These are phyloP conservation scores for Trematosphaeria pertusa DNA, from an alignment of 2,329 filamentous ascomycete species.

Conservation along the genomic window DNA sequence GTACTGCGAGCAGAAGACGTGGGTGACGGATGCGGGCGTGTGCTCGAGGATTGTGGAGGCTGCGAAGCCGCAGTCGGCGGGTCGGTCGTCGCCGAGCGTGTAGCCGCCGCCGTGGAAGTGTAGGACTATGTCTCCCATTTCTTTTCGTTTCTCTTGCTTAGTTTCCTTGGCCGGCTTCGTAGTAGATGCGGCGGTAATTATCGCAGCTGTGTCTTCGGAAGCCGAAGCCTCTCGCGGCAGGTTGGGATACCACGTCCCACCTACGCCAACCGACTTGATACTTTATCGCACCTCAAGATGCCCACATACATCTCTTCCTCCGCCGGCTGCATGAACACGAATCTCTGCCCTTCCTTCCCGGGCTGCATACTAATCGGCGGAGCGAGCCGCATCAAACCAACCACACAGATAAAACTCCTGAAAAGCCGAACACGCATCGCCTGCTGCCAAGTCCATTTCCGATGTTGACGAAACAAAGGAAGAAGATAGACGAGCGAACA, in stretches of 20 bases:
- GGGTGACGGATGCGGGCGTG: constrained; percentile 38
- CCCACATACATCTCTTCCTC: background rate
- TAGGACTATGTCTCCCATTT: constrained; percentile 37
- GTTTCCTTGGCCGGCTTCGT: too few species aligned
- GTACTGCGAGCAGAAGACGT: constrained; percentile 43
- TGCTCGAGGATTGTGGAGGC: constrained; percentile 33
- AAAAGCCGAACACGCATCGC: background rate
- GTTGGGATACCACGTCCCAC: background rate
- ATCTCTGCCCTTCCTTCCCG: background rate
- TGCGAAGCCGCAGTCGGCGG: constrained; percentile 25
- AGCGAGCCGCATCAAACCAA: background rate
- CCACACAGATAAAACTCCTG: background rate
- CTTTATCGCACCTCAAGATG: background rate
- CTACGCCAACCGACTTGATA: background rate
- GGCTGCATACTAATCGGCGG: background rate
- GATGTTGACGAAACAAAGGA: background rate
- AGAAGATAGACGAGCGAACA: background rate
- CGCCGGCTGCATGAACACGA: background rate
- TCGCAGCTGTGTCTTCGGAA: too few species aligned
- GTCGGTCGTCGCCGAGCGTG: constrained; percentile 27
- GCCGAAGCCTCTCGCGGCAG: background rate
- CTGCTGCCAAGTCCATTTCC: background rate
- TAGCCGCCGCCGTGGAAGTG: constrained; percentile 54
- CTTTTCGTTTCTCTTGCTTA: background rate
- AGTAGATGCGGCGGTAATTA: too few species aligned